Conservation (phyloP, 352 stramenopile genomes). For the Thalassiosira oceanica region DNA sequence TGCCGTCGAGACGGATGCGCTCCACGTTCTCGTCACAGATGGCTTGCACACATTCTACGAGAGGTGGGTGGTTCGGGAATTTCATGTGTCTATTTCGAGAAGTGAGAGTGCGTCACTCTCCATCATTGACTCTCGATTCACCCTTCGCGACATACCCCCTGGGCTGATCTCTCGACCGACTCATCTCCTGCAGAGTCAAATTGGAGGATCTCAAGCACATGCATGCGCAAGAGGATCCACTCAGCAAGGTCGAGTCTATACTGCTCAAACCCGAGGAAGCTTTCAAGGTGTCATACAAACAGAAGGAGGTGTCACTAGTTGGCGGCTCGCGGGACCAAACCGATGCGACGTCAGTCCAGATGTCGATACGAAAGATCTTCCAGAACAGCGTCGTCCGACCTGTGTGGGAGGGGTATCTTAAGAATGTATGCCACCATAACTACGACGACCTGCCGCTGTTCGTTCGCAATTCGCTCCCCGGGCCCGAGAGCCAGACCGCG, state of each 20-base stretch:
- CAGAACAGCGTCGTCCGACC: slow-evolving; percentile 20
- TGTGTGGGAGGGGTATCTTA: slow-evolving; percentile 28
- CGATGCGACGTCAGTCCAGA: slow-evolving; percentile 10
- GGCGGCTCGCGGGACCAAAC: slow-evolving; percentile 10
- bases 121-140: no score
- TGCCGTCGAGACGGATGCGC: slow-evolving; percentile 5
- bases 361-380: slow-evolving; percentile 28
- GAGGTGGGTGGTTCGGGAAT: slow-evolving; percentile 17
- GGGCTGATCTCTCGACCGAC: no score
- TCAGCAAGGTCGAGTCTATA: slow-evolving; percentile 17
- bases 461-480: not conserved
- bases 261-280: slow-evolving; percentile 13
- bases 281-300: slow-evolving; percentile 25
- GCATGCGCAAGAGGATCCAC: not conserved
- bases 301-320: slow-evolving; percentile 3
- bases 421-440: slow-evolving; percentile 7
- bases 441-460: slow-evolving; percentile 16
- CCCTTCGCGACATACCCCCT: no score
- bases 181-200: slow-evolving; percentile 3
- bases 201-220: slow-evolving; percentile 26
- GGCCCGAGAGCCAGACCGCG: not conserved
- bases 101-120: no score
- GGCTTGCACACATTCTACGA: slow-evolving; percentile 32
- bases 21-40: slow-evolving; percentile 37
- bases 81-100: no score